phyloP scores from a whole-genome alignment of 2,329 filamentous ascomycete genomes.

The Trichoderma harzianum region DNA sequence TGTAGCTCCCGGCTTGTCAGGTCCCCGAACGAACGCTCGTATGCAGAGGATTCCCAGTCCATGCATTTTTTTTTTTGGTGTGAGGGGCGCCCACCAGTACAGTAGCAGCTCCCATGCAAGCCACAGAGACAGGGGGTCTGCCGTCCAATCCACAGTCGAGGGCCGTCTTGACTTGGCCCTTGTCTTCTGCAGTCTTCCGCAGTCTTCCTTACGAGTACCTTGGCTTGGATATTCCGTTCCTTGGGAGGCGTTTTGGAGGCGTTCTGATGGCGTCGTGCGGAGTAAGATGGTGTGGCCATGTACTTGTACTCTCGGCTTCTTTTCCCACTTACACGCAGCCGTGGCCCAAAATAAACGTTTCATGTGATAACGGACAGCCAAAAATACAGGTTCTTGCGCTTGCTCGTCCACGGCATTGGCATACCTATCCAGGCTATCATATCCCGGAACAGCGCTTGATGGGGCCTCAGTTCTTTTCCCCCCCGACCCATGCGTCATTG shows the following conservation, averaged over 20 bases:
- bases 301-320: constrained; percentile 4
- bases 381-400: background rate
- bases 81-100: background rate
- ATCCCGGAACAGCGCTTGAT: background rate
- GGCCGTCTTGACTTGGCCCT: background rate
- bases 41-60: background rate
- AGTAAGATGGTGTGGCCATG: constrained; percentile 3
- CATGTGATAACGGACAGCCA: constrained; percentile 1
- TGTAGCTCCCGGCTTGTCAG: constrained; percentile 7
- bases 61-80: background rate
- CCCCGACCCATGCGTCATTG: constrained; percentile 13
- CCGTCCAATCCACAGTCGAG: background rate
- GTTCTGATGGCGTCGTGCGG: constrained; percentile 4
- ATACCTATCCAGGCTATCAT: background rate
- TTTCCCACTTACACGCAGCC: background rate
- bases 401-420: background rate
- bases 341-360: background rate
- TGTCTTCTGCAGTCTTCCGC: background rate
- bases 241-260: background rate
- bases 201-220: background rate
- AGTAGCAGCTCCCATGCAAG: constrained; percentile 1
- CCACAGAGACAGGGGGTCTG: background rate
- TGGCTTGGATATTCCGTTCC: background rate
- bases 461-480: background rate
- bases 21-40: background rate